Percentiles rank a stretch among this genome's conserved stretches.
Conservation (phyloP, 345 rosid species). For the Mangifera indica region DNA sequence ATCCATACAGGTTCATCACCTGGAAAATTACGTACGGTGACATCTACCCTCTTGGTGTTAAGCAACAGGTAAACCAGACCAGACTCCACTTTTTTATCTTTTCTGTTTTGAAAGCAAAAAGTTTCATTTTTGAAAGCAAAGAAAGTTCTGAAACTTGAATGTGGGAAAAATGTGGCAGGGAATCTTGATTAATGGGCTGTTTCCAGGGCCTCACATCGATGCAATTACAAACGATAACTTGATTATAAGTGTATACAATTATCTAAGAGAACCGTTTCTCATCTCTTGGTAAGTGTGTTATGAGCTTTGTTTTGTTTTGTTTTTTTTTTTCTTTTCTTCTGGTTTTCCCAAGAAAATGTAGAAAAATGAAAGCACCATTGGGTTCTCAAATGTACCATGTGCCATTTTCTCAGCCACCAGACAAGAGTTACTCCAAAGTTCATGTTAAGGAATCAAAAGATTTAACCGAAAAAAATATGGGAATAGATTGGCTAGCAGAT, state of each 20-base stretch:
- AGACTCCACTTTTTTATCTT: not conserved
- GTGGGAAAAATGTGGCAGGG: conserved; percentile 46
- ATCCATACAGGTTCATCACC: conserved; percentile 73
- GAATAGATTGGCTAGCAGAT: not conserved
- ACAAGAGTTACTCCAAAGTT: not conserved
- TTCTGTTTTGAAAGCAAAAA: not conserved
- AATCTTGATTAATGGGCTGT: conserved; percentile 70
- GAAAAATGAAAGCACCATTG: not conserved
- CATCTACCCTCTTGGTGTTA: conserved; percentile 90
- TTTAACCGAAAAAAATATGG: not conserved
- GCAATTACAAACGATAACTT: conserved; percentile 63
- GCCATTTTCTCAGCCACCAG: conserved; percentile 7
- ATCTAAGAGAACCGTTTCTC: conserved; percentile 64
- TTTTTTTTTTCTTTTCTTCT: not conserved
- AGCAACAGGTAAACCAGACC: conserved; percentile 57
- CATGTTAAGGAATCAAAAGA: not conserved
- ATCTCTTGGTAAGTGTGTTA: conserved; percentile 45
- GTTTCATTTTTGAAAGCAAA: not conserved
- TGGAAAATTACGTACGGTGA: conserved; percentile 92
- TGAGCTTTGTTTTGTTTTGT: not conserved
- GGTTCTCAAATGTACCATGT: not conserved
- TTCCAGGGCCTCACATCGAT: conserved; percentile 77
- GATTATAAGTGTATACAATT: conserved; percentile 62
- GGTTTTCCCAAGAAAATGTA: conserved; percentile 19
- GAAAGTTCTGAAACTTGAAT: not conserved